Evolutionary conservation across 106 monocot genomes (phyloP).

Genomic region (Acorus gramineus): DNA sequence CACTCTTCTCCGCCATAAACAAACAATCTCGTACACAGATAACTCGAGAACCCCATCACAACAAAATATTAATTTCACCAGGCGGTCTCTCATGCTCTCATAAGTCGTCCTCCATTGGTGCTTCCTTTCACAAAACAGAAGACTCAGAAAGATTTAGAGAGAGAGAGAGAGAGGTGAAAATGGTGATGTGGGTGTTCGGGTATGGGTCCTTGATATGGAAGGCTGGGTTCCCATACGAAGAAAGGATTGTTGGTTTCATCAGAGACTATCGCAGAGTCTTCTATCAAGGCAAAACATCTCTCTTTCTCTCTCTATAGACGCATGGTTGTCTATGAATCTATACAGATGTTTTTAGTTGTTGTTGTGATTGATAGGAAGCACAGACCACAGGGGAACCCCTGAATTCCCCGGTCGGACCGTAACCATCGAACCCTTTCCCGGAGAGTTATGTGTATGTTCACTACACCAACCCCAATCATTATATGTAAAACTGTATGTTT

Average conservation of each 20-base stretch:
- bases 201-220: slow-evolving; percentile 97
- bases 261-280: slow-evolving; percentile 79
- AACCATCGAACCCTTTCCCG: slow-evolving; percentile 47
- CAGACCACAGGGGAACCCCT: slow-evolving; percentile 89
- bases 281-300: slow-evolving; percentile 48
- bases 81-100: no score
- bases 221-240: slow-evolving; percentile 79
- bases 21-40: no score
- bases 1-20: no score
- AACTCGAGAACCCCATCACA: no score
- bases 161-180: slow-evolving; percentile 8
- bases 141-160: neutral
- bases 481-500: no score
- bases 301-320: neutral
- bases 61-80: no score
- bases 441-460: slow-evolving; percentile 55
- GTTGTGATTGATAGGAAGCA: slow-evolving; percentile 51
- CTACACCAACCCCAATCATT: neutral
- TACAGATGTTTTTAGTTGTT: neutral
- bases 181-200: slow-evolving; percentile 91
- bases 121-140: no score
- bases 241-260: slow-evolving; percentile 73
- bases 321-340: neutral
- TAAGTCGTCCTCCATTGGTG: no score
- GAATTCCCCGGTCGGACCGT: slow-evolving; percentile 89